phyloP scores from a whole-genome alignment of 495 filamentous ascomycete species.

The Annulohypoxylon bovei region DNA sequence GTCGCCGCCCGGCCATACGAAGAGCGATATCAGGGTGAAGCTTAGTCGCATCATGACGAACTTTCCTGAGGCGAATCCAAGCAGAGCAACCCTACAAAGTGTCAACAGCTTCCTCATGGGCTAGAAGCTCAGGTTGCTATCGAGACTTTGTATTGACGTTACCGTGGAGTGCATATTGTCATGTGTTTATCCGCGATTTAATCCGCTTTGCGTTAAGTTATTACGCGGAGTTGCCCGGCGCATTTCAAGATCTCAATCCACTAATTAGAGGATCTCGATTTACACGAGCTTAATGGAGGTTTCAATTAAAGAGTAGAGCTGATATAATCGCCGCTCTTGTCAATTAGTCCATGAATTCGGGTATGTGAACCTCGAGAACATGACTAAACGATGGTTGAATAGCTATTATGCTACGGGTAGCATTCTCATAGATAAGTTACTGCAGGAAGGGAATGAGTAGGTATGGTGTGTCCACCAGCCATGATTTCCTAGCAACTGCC shows the following conservation, averaged over 20 bases:
- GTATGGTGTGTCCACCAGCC: not conserved
- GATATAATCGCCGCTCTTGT: too few relatives aligned
- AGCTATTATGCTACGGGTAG: not conserved
- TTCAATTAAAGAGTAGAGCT: not conserved
- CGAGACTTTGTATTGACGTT: not conserved
- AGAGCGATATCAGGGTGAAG: constrained; percentile 77
- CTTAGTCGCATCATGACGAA: constrained; percentile 81
- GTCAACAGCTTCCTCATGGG: constrained; percentile 90
- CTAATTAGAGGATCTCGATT: not conserved
- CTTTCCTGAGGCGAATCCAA: constrained; percentile 79
- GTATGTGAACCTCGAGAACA: not conserved
- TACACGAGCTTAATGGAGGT: not conserved
- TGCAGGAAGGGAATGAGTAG: not conserved
- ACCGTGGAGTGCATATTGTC: not conserved
- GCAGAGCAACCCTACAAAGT: constrained; percentile 80
- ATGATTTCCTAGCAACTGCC: too few relatives aligned
- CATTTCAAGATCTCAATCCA: not conserved
- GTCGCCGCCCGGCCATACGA: constrained; percentile 63
- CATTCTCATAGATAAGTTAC: not conserved
- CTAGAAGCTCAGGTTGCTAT: constrained; percentile 29
- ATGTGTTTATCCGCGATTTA: not conserved
- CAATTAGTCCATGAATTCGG: too few relatives aligned
- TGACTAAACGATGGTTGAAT: not conserved
- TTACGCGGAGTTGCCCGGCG: too few relatives aligned
- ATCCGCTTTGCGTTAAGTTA: not conserved